phyloP scores from a whole-genome alignment of 768 basidiomycete genomes.

The Rhizopogon salebrosus region DNA sequence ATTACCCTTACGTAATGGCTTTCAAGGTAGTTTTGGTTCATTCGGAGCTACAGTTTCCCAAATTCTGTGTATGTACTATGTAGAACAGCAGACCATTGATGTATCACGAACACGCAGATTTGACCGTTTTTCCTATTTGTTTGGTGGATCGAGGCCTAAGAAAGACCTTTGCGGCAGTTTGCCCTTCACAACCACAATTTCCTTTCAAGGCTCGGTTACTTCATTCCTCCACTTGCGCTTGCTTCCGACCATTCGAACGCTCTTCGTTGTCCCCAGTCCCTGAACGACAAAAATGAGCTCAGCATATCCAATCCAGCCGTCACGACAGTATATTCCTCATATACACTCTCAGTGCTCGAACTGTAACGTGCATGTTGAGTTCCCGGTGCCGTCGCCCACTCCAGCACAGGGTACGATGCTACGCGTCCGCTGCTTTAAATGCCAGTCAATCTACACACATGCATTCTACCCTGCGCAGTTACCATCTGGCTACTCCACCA shows the following conservation, averaged over 20 bases:
- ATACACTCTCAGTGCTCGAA: slow-evolving; percentile 55
- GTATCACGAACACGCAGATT: too few relatives aligned
- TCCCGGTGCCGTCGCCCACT: slow-evolving; percentile 54
- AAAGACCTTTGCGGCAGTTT: too few relatives aligned
- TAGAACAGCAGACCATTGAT: too few relatives aligned
- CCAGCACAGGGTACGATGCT: slow-evolving; percentile 57
- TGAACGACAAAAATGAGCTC: slow-evolving; percentile 37
- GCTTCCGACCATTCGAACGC: not conserved
- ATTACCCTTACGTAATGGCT: not conserved
- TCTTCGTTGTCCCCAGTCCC: not conserved
- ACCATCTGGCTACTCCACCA: slow-evolving; percentile 20
- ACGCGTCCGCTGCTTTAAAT: slow-evolving; percentile 66
- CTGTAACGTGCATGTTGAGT: slow-evolving; percentile 59
- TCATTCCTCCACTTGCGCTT: not conserved
- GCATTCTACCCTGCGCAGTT: slow-evolving; percentile 66
- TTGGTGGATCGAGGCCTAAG: too few relatives aligned
- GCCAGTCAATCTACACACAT: slow-evolving; percentile 54
- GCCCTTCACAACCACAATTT: not conserved
- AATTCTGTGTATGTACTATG: too few relatives aligned
- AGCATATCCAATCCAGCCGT: slow-evolving; percentile 47
- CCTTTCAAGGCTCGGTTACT: not conserved
- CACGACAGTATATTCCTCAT: slow-evolving; percentile 63
- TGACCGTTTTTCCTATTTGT: too few relatives aligned
- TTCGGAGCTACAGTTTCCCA: too few relatives aligned
- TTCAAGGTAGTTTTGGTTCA: too few relatives aligned